Base-by-base conservation (phyloP, 2,329 filamentous ascomycete species). In the Pseudomassariella vexata region DNA sequence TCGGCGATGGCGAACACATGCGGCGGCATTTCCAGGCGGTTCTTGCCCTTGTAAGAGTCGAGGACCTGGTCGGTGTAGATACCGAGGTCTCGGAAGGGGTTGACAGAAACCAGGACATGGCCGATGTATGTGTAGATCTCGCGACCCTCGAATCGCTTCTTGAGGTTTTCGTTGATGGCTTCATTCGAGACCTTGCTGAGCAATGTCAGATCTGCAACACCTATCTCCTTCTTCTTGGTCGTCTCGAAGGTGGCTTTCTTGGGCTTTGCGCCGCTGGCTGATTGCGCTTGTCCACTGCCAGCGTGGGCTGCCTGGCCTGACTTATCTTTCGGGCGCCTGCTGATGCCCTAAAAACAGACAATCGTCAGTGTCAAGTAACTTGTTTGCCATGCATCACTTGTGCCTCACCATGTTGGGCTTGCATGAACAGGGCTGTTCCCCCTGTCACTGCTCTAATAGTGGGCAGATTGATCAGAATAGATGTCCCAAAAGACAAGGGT, bases 111-210 rank as follows among this genome's bases (percentile, higher is more conserved):
- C 73, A 98, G 64, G 62, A 98, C 92, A 82, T 96, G 90, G 66
- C 92, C 92, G 59, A 98, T 98, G 63, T 98, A 98, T 55, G 92
- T 98, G 68, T 98, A 98, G 59, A 98, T 98, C 65, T 98, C 90
- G 60, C 75, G 82, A 71, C 90, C 89, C 57, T 96, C 87, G 62
- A 98, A 98, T 41, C 92, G 81, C 69, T 96, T 94, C 73, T 95
- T 95, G 60, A 98, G 60, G 60, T 98, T 98, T 36, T 96, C 92
- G 66, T 98, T 98, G 70, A 98, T 98, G 40, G 90, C 89, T 62
- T 98, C 92, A 62, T 98, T 96, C 46, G 89, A 95, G 45, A 98
- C 94, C 63, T 96, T 96, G 71, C 89, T 95, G 56, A 98, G 83
- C 51, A 98, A 71, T 4, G 92, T 98, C 57, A 98, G 74, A 70